Base-by-base conservation (phyloP, 73 alveolate genomes). In the Stentor roeselii region DNA sequence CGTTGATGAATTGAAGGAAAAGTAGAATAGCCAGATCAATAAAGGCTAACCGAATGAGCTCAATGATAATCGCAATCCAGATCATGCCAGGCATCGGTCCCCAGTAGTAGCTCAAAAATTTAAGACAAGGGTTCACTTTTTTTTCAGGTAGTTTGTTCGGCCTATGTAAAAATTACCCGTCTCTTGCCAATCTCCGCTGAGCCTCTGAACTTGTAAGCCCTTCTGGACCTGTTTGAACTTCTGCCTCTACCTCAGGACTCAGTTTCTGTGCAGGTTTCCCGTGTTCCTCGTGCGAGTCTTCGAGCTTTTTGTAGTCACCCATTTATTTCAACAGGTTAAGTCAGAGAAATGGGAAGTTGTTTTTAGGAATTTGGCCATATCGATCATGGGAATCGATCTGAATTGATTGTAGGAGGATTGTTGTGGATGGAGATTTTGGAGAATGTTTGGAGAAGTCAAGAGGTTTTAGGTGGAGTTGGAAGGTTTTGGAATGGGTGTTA, bases 41-140 rank as follows among this genome's bases (percentile, higher is more conserved):
- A 30, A 30, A 76, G 14, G 61, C 76, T 1, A 76, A 38, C 15
- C 77, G 80, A 30, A 76, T 42, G 30, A 31, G 82, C 77, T 76
- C 84, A 0, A 76, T 42, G 21, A 76, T 21, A 30, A 67, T 67
- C 27, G 80, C 84, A 14, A n/a, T 30, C 84, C 84, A 76, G 14
- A 76, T 76, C 84, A 76, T 76, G 82, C 84, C 61, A 15, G 84
- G 84, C 84, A 76, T 76, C 14, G 84, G 84, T 14, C 84, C 84
- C 84, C 84, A 76, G 36, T 21, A 76, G 31, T 76, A 76, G 82
- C 84, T 76, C 0, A 76, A 38, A 82, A 76, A 76, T 2, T 76
- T 76, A 15, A 76, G 84, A 42, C n/a, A 76, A 14, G 84, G 84
- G 31, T 76, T 76, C 0, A 2, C 84, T 34, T 76, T 76, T 76